Evolutionary conservation across 768 basidiomycete species (phyloP).

Genomic region (Mycena kentingensis): DNA sequence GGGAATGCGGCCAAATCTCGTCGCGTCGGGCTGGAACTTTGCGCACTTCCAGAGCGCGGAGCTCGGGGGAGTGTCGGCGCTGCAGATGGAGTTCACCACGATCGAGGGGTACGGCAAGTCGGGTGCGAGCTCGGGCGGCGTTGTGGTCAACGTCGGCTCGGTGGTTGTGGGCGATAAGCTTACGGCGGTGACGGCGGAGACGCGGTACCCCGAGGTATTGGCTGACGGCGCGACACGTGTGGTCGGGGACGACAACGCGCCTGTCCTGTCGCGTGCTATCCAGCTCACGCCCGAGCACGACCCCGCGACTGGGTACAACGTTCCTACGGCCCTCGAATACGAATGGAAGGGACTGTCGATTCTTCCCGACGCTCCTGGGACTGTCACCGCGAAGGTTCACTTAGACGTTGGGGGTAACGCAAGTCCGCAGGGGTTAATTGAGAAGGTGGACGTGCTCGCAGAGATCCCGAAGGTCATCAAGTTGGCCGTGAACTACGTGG

Average conservation of each 20-base stretch:
- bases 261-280: conserved; percentile 62
- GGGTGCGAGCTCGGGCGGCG: conserved; percentile 79
- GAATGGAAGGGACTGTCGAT: conserved; percentile 79
- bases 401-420: conserved; percentile 60
- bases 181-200: conserved; percentile 76
- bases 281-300: conserved; percentile 68
- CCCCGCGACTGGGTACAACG: conserved; percentile 78
- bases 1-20: conserved; percentile 94
- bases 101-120: conserved; percentile 74
- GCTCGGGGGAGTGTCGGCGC: conserved; percentile 75
- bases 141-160: conserved; percentile 83
- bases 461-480: conserved; percentile 94
- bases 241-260: conserved; percentile 42
- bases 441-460: conserved; percentile 93
- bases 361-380: conserved; percentile 50
- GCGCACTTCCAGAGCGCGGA: conserved; percentile 81
- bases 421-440: conserved; percentile 74
- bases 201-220: conserved; percentile 69
- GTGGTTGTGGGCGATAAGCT: conserved; percentile 81
- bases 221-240: too few species aligned
- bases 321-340: conserved; percentile 68
- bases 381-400: conserved; percentile 55
- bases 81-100: conserved; percentile 97
- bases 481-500: conserved; percentile 89
- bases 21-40: conserved; percentile 96